phyloP scores from a whole-genome alignment of 2,329 filamentous ascomycete genomes.

The Trichoderma sp. region DNA sequence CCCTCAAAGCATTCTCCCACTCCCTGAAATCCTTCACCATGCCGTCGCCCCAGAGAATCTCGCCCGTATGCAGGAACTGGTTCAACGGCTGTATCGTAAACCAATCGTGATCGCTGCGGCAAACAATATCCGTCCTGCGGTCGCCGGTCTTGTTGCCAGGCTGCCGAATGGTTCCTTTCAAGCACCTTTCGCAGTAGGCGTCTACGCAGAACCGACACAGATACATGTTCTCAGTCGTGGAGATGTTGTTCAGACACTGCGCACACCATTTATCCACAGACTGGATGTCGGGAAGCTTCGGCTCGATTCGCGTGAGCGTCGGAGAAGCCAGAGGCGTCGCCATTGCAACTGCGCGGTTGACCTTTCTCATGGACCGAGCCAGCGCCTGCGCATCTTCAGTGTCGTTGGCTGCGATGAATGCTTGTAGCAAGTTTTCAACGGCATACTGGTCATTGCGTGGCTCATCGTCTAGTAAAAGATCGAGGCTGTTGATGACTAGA shows the following conservation, averaged over 20 bases:
- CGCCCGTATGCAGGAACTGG: slow-evolving; percentile 40
- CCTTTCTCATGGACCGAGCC: slow-evolving; percentile 43
- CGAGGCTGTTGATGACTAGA: slow-evolving; percentile 42
- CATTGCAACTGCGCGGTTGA: slow-evolving; percentile 36
- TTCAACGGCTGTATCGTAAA: slow-evolving; percentile 42
- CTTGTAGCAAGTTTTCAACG: slow-evolving; percentile 44
- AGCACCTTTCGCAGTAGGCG: slow-evolving; percentile 41
- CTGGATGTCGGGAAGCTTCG: slow-evolving; percentile 43
- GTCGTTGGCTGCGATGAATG: slow-evolving; percentile 44
- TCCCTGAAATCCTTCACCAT: slow-evolving; percentile 38
- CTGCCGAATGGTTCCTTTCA: slow-evolving; percentile 35
- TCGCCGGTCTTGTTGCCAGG: slow-evolving; percentile 37
- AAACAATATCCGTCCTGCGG: slow-evolving; percentile 36
- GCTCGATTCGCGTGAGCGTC: slow-evolving; percentile 35
- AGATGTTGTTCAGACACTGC: slow-evolving; percentile 43
- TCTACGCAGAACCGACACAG: slow-evolving; percentile 45
- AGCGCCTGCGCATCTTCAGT: slow-evolving; percentile 41
- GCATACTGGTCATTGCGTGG: slow-evolving; percentile 46
- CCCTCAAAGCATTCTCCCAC: slow-evolving; percentile 41
- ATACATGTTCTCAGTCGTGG: slow-evolving; percentile 36
- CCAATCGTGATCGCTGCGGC: slow-evolving; percentile 44
- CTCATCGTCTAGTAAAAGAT: slow-evolving; percentile 44
- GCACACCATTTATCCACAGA: slow-evolving; percentile 40
- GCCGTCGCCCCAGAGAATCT: slow-evolving; percentile 41
- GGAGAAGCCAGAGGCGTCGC: slow-evolving; percentile 36